A percentile compares a stretch with the other conserved stretches of the same genome.
Evolutionary conservation across 192 early-diverging fungal genomes (phyloP).

Genomic region (Glomus cerebriforme): DNA sequence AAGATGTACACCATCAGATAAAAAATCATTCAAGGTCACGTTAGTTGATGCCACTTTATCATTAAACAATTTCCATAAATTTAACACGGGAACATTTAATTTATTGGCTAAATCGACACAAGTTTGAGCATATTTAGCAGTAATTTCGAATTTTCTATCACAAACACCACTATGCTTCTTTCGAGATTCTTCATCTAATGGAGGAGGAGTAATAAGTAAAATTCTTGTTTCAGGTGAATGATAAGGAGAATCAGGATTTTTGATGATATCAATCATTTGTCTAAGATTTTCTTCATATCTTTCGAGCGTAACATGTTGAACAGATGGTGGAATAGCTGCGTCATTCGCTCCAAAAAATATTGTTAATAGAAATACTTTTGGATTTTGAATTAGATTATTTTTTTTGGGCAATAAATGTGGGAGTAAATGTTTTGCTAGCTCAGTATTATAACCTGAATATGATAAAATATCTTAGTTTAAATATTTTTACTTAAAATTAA

Average conservation of each 20-base stretch:
- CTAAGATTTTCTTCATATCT: conserved; percentile 63
- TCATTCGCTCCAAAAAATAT: conserved; percentile 88
- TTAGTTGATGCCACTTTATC: conserved; percentile 6
- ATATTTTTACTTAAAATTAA: not conserved
- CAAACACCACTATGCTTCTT: conserved; percentile 31
- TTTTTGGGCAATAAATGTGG: conserved; percentile 53
- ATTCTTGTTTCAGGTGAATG: conserved; percentile 64
- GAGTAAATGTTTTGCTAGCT: conserved; percentile 56
- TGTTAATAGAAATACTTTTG: conserved; percentile 60
- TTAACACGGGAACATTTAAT: conserved; percentile 44
- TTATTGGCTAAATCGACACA: conserved; percentile 46
- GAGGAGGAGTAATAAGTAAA: conserved; percentile 73
- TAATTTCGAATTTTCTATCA: conserved; percentile 46
- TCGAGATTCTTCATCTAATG: conserved; percentile 60
- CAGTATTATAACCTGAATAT: conserved; percentile 68
- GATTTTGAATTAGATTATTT: conserved; percentile 16
- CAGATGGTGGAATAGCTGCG: conserved; percentile 48
- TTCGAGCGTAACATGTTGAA: conserved; percentile 64
- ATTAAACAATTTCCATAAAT: conserved; percentile 29
- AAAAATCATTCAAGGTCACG: conserved; percentile 32
- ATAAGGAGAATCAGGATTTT: conserved; percentile 48
- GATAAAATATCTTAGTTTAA: not conserved
- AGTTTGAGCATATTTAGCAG: conserved; percentile 53
- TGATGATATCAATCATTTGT: conserved; percentile 58
- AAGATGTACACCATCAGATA: conserved; percentile 64